phyloP scores from a whole-genome alignment of 768 basidiomycete species.

The Cystobasidium ongulense region DNA sequence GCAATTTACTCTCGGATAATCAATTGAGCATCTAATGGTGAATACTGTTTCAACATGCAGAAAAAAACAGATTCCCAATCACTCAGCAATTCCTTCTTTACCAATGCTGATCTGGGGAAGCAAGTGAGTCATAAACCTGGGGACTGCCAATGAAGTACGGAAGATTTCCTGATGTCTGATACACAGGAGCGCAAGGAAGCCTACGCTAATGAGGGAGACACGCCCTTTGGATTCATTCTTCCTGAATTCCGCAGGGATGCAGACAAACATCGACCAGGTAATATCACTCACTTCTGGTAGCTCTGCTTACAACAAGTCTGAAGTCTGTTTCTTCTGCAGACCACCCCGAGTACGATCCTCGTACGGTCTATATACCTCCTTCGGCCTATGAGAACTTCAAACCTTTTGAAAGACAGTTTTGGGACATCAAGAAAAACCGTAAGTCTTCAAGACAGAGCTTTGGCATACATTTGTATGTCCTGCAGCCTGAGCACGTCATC shows the following conservation, averaged over 20 bases:
- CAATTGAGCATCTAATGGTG: slow-evolving; percentile 42
- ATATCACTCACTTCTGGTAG: neutral
- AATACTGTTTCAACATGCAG: slow-evolving; percentile 21
- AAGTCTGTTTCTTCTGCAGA: neutral
- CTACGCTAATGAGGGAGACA: slow-evolving; percentile 6
- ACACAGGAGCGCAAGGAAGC: neutral
- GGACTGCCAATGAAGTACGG: slow-evolving; percentile 44
- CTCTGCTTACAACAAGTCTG: neutral
- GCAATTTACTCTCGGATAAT: neutral
- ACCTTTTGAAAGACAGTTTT: slow-evolving; percentile 80
- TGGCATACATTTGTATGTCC: neutral
- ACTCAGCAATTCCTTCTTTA: slow-evolving; percentile 43
- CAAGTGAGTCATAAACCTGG: slow-evolving; percentile 68
- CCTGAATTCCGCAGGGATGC: neutral
- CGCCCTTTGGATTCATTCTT: neutral
- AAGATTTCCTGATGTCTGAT: neutral
- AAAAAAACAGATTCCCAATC: slow-evolving; percentile 50
- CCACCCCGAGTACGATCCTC: slow-evolving; percentile 78
- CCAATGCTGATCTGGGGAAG: slow-evolving; percentile 50
- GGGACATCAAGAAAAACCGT: slow-evolving; percentile 62
- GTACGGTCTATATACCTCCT: slow-evolving; percentile 72
- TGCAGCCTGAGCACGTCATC: neutral
- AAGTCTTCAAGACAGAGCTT: neutral
- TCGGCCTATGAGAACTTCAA: slow-evolving; percentile 74
- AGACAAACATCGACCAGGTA: slow-evolving; percentile 2